phyloP scores from a whole-genome alignment of 2,329 filamentous ascomycete species.

The Botrytis fragariae region DNA sequence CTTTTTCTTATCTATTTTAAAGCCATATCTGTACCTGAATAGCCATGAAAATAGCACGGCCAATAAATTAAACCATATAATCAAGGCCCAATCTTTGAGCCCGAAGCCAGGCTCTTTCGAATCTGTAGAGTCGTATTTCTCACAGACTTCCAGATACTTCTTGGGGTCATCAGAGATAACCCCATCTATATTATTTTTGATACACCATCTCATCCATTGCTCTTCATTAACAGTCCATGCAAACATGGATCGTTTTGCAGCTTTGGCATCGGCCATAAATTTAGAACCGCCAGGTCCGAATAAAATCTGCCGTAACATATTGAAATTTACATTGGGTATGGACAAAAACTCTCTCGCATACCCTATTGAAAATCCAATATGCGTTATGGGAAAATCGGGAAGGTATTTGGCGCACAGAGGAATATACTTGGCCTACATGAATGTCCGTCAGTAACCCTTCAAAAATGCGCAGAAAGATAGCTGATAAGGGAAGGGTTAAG shows the following conservation, averaged over 20 bases:
- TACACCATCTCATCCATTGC: slow-evolving; percentile 77
- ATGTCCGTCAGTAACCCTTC: slow-evolving; percentile 20
- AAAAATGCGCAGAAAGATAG: neutral
- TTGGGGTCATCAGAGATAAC: slow-evolving; percentile 83
- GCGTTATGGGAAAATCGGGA: slow-evolving; percentile 60
- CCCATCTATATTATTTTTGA: slow-evolving; percentile 65
- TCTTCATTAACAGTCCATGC: slow-evolving; percentile 86
- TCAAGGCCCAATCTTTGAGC: slow-evolving; percentile 22
- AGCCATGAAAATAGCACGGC: slow-evolving; percentile 26
- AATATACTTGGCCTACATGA: slow-evolving; percentile 60
- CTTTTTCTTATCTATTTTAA: slow-evolving; percentile 22
- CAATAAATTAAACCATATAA: slow-evolving; percentile 29
- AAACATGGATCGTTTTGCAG: slow-evolving; percentile 59
- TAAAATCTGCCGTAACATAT: slow-evolving; percentile 68
- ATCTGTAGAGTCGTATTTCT: slow-evolving; percentile 34
- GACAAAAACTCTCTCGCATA: slow-evolving; percentile 69
- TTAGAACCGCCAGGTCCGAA: slow-evolving; percentile 63
- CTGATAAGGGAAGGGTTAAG: neutral
- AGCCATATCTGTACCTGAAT: slow-evolving; percentile 29
- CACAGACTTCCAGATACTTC: slow-evolving; percentile 61
- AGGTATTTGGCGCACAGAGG: slow-evolving; percentile 60
- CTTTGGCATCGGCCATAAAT: slow-evolving; percentile 63
- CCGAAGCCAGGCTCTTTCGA: slow-evolving; percentile 24
- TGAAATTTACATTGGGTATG: slow-evolving; percentile 70
- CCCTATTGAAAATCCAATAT: slow-evolving; percentile 60